These are phyloP conservation scores for Phascolomyces articulosus DNA, from an alignment of 371 early-diverging fungal genomes.

Conservation along the genomic window DNA sequence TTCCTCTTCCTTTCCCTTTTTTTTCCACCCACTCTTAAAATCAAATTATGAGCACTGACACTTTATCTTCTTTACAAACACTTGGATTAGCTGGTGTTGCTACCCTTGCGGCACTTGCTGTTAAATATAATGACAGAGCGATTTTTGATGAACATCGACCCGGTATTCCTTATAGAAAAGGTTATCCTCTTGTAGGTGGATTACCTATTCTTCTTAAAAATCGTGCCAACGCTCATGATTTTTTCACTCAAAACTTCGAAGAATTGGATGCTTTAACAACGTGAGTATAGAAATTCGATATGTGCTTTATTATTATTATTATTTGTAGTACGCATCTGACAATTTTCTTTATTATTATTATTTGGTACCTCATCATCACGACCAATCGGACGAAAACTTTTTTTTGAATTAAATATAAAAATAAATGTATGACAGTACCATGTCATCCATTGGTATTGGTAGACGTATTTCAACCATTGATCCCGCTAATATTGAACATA, in stretches of 20 bases:
- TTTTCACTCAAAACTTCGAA: slow-evolving; percentile 10
- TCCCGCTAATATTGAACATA: slow-evolving; percentile 30
- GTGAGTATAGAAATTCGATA: too few species aligned
- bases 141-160: slow-evolving; percentile 38
- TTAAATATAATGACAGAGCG: slow-evolving; percentile 40
- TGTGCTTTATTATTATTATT: too few species aligned
- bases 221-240: slow-evolving; percentile 25
- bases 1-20: background rate
- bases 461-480: slow-evolving; percentile 24
- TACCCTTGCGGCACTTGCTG: slow-evolving; percentile 16
- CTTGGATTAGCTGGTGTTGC: slow-evolving; percentile 14
- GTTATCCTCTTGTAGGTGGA: slow-evolving; percentile 34
- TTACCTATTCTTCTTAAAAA: slow-evolving; percentile 25
- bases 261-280: slow-evolving; percentile 17
- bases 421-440: too few species aligned
- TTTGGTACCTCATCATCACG: background rate
- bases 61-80: background rate
- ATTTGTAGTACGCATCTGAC: too few species aligned
- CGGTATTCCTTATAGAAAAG: slow-evolving; percentile 25
- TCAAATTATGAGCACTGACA: background rate
- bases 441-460: slow-evolving; percentile 27
- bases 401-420: too few species aligned
- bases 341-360: too few species aligned
- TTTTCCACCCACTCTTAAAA: background rate
- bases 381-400: background rate